Conservation (phyloP, 306 rosid species). For the Gastrolobium bilobum region DNA sequence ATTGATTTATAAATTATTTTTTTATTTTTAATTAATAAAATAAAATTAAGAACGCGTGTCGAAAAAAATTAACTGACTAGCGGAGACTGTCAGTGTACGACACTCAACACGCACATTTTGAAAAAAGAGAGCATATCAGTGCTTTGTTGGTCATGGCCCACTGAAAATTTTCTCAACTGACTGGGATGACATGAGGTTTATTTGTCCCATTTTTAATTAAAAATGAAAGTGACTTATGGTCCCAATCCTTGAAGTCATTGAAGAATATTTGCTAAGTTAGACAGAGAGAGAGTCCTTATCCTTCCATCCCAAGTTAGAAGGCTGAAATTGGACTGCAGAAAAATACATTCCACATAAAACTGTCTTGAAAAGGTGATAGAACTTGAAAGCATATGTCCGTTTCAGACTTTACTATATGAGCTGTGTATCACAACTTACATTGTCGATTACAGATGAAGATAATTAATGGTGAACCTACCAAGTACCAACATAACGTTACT, state of each 20-base stretch:
- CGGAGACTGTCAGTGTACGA: too few relatives aligned
- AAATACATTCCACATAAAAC: background rate
- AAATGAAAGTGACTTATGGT: conserved; percentile 34
- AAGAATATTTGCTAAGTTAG: background rate
- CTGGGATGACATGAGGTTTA: background rate
- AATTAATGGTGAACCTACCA: background rate
- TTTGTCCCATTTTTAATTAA: background rate
- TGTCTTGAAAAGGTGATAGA: background rate
- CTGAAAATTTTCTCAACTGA: background rate
- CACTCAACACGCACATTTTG: too few relatives aligned
- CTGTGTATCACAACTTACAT: conserved; percentile 8
- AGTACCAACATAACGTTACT: too few relatives aligned
- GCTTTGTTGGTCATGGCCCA: too few relatives aligned
- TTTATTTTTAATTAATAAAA: too few relatives aligned
- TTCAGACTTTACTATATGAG: background rate
- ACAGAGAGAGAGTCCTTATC: background rate
- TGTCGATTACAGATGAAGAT: background rate
- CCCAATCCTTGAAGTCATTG: background rate
- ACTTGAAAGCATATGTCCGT: background rate
- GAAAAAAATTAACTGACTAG: too few relatives aligned
- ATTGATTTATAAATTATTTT: too few relatives aligned
- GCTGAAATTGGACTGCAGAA: background rate
- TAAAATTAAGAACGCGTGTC: too few relatives aligned
- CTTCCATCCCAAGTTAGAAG: conserved; percentile 14
- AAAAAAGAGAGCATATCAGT: too few relatives aligned